Base-by-base conservation (phyloP, 768 basidiomycete genomes). In the Termitomyces sp. region DNA sequence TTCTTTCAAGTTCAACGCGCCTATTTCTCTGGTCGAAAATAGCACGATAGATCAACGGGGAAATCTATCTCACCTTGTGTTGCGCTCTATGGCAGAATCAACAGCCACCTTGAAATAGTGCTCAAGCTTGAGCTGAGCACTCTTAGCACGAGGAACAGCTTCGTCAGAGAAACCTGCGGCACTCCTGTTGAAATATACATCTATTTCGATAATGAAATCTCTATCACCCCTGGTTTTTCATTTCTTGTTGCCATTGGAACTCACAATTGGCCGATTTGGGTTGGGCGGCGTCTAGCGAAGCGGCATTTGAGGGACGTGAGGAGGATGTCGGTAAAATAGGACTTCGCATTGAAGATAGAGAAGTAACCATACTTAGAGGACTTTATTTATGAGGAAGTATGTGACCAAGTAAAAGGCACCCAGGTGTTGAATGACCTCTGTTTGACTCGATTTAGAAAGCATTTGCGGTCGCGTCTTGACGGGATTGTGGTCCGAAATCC, bases 21-120 rank as follows among this genome's bases (percentile, higher is more conserved):
- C 94, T 95, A 67, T 30, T 40, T 35, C 33, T 48, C n/a, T 42
- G 35, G 23, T 40, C 51, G 26, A 15, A 21, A 11, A 38, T 37
- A 35, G 26, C 15, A 5, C 15, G 30, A 28, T n/a, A 55, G 33
- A 30, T 33, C 14, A 38, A 17, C 23, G 53, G 12, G 19, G 30
- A 26, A 60, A 42, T 10, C 9, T 37, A 41, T 41, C 68, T 59
- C 72, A 94, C 94, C 96, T 83, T 53, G 86, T 82, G 68, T 98
- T 98, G 52, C 97, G 78, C 67, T 95, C 94, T 46, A 99, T 91
- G 12, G 96, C 96, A 45, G 89, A 83, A 69, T 98, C 94, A 42
- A 99, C 97, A 1, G 92, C 92, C 41, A 97, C 87, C 71, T 98
- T 97, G 74, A 98, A 99, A 68, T 87, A 97, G 68, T 95, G 87